Conservation (phyloP, 1,284 basidiomycete species). For the Moesziomyces antarcticus region DNA sequence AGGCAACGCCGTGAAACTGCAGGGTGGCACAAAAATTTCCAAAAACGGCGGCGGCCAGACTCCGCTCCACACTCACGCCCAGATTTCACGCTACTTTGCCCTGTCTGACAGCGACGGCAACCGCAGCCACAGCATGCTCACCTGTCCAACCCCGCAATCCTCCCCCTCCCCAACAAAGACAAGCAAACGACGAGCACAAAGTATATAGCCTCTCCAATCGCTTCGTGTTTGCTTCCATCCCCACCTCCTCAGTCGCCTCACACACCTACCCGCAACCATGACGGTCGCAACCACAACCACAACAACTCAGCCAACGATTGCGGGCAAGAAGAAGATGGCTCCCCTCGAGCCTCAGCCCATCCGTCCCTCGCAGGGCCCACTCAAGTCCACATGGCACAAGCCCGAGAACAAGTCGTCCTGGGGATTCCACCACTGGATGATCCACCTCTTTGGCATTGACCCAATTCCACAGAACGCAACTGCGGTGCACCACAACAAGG, state of each 20-base stretch:
- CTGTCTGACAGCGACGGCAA: background rate
- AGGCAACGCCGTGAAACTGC: no score
- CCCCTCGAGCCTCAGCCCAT: constrained; percentile 15
- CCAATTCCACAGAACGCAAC: constrained; percentile 31
- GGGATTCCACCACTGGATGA: constrained; percentile 24
- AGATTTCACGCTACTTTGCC: background rate
- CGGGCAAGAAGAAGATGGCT: background rate
- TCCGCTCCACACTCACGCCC: no score
- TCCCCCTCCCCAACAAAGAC: background rate
- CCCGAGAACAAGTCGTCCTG: constrained; percentile 17
- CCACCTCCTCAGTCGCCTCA: no score
- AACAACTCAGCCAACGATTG: background rate
- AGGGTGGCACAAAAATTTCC: no score
- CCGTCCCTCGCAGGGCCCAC: constrained; percentile 41
- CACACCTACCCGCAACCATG: background rate
- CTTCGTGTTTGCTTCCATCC: no score
- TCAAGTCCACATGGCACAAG: constrained; percentile 44
- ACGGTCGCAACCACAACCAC: background rate
- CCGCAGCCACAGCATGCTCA: background rate
- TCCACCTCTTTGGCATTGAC: constrained; percentile 27
- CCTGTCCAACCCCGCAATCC: background rate
- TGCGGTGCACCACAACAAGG: constrained; percentile 28
- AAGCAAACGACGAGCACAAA: background rate
- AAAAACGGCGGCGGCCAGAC: no score
- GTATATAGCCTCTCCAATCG: background rate